A percentile compares a stretch with the other conserved stretches of the same genome.
These are phyloP conservation scores for Pontederia paniculata DNA, from an alignment of 176 grass and related monocot species.

Conservation along the genomic window DNA sequence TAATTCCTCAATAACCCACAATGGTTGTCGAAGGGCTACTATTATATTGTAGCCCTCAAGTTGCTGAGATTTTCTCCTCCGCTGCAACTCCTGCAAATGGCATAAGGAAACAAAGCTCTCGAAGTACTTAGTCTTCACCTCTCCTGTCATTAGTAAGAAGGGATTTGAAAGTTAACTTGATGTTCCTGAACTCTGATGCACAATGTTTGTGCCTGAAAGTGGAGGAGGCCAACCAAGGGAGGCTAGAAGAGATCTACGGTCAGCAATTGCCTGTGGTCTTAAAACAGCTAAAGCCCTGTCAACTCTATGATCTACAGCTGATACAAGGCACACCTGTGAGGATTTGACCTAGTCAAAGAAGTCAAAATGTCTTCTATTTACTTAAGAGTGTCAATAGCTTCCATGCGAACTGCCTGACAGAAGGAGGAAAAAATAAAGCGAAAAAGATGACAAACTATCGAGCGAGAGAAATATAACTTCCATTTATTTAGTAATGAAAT, in stretches of 20 bases:
- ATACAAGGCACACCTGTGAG: conserved; percentile 61
- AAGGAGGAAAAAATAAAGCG: background rate
- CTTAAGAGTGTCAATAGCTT: conserved; percentile 52
- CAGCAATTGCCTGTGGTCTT: conserved; percentile 85
- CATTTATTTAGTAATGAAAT: conserved; percentile 6
- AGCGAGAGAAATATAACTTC: background rate
- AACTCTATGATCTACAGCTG: conserved; percentile 79
- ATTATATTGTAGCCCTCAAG: conserved; percentile 49
- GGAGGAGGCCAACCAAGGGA: conserved; percentile 85
- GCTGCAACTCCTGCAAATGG: conserved; percentile 77
- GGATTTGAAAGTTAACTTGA: conserved; percentile 50
- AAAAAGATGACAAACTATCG: background rate
- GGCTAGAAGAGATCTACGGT: conserved; percentile 59
- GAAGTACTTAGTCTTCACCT: conserved; percentile 66
- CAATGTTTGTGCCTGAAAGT: conserved; percentile 42
- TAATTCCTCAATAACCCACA: conserved; percentile 93
- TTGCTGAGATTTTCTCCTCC: conserved; percentile 65
- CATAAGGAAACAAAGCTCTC: conserved; percentile 82
- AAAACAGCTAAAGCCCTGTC: conserved; percentile 80
- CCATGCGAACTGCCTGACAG: conserved; percentile 39
- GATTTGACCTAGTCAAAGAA: conserved; percentile 44
- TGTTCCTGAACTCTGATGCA: conserved; percentile 34
- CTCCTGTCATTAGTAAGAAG: conserved; percentile 65
- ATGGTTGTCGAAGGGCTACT: conserved; percentile 50
- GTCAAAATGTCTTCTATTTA: conserved; percentile 61